Evolutionary conservation across 2,329 filamentous ascomycete genomes (phyloP), one percentile per base, ranked within the genome.

Genomic region (Penicillium sp.): DNA sequence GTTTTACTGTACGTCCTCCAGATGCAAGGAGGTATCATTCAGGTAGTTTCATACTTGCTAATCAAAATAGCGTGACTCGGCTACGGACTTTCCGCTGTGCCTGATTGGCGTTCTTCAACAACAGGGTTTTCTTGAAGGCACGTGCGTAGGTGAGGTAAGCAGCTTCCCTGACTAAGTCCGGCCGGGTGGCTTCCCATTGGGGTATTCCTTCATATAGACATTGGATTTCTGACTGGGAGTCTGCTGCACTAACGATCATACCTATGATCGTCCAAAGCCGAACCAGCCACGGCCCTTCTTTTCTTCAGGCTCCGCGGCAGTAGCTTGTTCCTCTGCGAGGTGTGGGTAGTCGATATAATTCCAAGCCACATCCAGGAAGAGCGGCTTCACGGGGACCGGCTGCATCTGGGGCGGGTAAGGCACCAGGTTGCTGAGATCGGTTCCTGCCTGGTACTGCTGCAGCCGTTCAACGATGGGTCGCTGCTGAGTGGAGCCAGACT

Each of bases 281-380:
- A 92, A 92, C 88, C 88, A 92, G 18, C 88, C 86, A 65, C 79
- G 89, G 46, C 80, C 77, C 60, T 79, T 75, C 61, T 79, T 71
- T 46, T 75, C 72, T 51, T 75, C 71, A 12, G 69, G 60, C 4
- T 63, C 56, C 26, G 70, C 68, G 13, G 57, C 64, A 53, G 70
- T 68, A 15, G 57, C 64, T 53, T 67, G 65, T 28, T 64, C 53
- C 29, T 60, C 41, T 38, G 45, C 47, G 3, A 36, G 58, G 31
- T 85, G 85, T 0, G 92, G 91, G 68, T 99, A 99, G 45, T 90
- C 85, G 57, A 99, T 92, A 70, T 96, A 97, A 70, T 97, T 97
- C 89, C 90, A 99, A 9, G 94, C 94, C 7, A 96, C 87, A 68
- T 99, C 94, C 53, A 97, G 84, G 79, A 97, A 97, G 31, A 97